Evolutionary conservation across 2,329 filamentous ascomycete species (phyloP), one percentile per base, ranked within the genome.

Genomic region (Aspergillus sclerotialis): DNA sequence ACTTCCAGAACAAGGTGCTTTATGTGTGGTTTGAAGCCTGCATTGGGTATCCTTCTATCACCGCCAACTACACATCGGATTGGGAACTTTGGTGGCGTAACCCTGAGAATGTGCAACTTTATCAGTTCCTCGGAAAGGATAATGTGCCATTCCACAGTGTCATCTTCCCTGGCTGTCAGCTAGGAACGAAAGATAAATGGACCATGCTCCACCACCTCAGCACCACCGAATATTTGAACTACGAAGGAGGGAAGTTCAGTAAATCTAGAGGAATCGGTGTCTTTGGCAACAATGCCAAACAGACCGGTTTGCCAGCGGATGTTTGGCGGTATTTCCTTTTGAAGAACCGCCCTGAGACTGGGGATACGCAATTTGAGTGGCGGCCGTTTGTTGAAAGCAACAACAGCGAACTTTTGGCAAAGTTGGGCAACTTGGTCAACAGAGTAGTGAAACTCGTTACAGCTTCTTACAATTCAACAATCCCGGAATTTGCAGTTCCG

Each of bases 41-140:
- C 62, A 92, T 94, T 53, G 89, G 89, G 13, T 95, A 95, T 58
- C 81, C 88, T n/a, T 94, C 87, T 2, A 95, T 95, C 48, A 94
- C 89, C 2, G 86, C 85, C 44, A 88, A 79, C 50, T 94, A 94
- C 61, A 94, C 88, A 4, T 74, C 80, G 28, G 51, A 93, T 43
- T 95, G 89, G 89, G 80, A 94, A 67, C 75, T 85, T 55, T 95
- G 89, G 89, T 95, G 89, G 89, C 80, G 83, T 55, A 83, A 93
- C 59, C 86, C 87, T 0, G 82, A 94, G 28, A 73, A 94, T 21
- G 88, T 95, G 30, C 76, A 82, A 55, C 75, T 95, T 9, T 94
- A 92, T 62, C 89, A 95, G 66, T 93, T 95, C 71, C 85, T 94
- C 78, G 89, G 89, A 65, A 95, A 94, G 61, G 84, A 90, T 60